Evolutionary conservation across 139 green algal species (phyloP).

Genomic region (Coelastrella sp.): DNA sequence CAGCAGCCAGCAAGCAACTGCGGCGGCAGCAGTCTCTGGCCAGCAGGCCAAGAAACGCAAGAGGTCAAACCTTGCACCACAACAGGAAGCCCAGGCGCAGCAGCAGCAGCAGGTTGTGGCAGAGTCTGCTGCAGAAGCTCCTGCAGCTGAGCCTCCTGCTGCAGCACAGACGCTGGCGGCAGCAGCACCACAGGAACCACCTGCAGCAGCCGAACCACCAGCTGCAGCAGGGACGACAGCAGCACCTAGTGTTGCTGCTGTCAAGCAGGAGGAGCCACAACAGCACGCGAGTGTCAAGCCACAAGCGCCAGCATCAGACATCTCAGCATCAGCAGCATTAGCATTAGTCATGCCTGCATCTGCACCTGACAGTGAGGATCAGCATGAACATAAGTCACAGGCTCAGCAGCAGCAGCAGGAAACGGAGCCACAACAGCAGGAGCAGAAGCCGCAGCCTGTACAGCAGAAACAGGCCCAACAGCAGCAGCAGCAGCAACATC

Average conservation of each 20-base stretch:
- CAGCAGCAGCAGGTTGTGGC: background rate
- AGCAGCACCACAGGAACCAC: too few species aligned
- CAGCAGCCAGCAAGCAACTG: background rate
- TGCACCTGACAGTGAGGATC: too few species aligned
- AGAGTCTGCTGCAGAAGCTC: background rate
- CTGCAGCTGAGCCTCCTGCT: background rate
- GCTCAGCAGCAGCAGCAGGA: conserved; percentile 9
- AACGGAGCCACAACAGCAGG: background rate
- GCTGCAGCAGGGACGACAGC: too few species aligned
- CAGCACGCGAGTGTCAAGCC: background rate
- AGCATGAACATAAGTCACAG: too few species aligned
- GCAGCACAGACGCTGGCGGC: too few species aligned
- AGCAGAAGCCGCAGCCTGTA: conserved; percentile 5
- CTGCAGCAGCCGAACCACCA: too few species aligned
- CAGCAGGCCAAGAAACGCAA: background rate
- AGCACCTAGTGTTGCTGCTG: too few species aligned
- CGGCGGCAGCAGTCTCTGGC: background rate
- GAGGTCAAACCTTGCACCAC: background rate
- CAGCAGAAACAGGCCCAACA: background rate
- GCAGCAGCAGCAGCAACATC: conserved; percentile 9
- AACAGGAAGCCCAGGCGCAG: too few species aligned
- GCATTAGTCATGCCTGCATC: background rate
- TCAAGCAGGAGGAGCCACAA: background rate
- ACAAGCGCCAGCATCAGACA: background rate
- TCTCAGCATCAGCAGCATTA: conserved; percentile 3